phyloP scores from a whole-genome alignment of 768 basidiomycete genomes.

The Lepiota subincarnata region DNA sequence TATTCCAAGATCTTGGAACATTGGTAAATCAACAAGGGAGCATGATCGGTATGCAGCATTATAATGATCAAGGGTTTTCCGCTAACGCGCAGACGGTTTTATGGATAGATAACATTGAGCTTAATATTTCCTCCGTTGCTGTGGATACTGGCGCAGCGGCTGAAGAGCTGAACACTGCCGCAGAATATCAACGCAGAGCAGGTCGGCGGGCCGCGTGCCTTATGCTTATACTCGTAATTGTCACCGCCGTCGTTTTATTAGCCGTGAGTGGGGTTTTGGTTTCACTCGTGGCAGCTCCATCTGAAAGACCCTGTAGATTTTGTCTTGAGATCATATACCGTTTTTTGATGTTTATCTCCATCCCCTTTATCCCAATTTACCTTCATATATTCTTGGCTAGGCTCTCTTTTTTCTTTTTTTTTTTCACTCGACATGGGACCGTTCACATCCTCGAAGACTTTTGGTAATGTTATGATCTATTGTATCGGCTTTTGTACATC shows the following conservation, averaged over 20 bases:
- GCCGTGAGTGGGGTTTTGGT: conserved; percentile 62
- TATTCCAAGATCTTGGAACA: conserved; percentile 94
- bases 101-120: conserved; percentile 84
- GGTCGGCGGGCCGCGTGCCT: conserved; percentile 88
- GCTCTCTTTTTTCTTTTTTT: neutral
- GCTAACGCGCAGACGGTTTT: neutral
- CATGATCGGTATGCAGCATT: conserved; percentile 75
- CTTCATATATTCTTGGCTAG: neutral
- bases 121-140: conserved; percentile 84
- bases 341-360: neutral
- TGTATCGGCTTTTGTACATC: conserved; percentile 3
- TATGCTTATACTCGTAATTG: conserved; percentile 81
- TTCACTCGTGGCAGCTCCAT: neutral
- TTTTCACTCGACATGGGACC: neutral
- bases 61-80: neutral
- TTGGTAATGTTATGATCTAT: conserved; percentile 10
- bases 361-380: neutral
- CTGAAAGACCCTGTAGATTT: conserved; percentile 1
- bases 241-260: conserved; percentile 82
- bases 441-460: neutral
- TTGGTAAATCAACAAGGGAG: conserved; percentile 91
- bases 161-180: conserved; percentile 83
- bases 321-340: conserved; percentile 8
- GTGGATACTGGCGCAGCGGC: conserved; percentile 79
- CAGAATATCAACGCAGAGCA: conserved; percentile 92